Percentiles rank a stretch among this genome's conserved stretches.
phyloP scores from a whole-genome alignment of 768 basidiomycete genomes.

The Suillus spraguei region DNA sequence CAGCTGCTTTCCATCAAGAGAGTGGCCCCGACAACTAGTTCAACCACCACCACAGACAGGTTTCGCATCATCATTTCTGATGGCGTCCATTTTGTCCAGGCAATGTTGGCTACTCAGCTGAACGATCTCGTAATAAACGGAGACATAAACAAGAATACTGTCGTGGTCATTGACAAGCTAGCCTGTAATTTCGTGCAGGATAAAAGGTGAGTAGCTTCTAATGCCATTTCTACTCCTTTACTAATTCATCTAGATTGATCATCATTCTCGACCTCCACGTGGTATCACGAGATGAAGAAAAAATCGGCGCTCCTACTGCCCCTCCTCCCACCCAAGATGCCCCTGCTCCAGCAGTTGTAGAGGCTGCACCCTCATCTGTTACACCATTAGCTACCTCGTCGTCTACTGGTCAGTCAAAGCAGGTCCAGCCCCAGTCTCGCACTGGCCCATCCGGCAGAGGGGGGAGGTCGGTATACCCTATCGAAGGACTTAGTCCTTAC shows the following conservation, averaged over 20 bases:
- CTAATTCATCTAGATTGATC: conserved; percentile 56
- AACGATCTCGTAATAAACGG: conserved; percentile 73
- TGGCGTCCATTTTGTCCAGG: conserved; percentile 82
- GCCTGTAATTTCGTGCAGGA: conserved; percentile 84
- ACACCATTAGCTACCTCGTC: conserved; percentile 30
- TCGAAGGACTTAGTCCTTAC: conserved; percentile 93
- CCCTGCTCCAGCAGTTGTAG: conserved; percentile 25
- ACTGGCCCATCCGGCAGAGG: conserved; percentile 19
- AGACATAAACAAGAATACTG: conserved; percentile 60
- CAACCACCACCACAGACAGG: conserved; percentile 48
- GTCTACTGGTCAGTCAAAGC: conserved; percentile 17
- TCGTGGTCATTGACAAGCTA: conserved; percentile 73
- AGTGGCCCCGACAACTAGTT: conserved; percentile 44
- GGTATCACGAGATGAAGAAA: conserved; percentile 55
- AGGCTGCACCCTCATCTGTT: conserved; percentile 32
- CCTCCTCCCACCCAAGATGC: conserved; percentile 39
- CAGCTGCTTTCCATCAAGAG: conserved; percentile 87
- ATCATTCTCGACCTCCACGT: conserved; percentile 74
- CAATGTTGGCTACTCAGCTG: conserved; percentile 93
- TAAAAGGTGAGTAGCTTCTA: conserved; percentile 62
- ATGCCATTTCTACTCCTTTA: conserved; percentile 10
- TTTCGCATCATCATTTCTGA: conserved; percentile 90
- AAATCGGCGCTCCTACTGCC: conserved; percentile 67
- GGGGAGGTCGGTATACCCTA: conserved; percentile 62
- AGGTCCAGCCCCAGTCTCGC: conserved; percentile 11